Evolutionary conservation across 805 yeast species (phyloP).

Genomic region (Kodamaea fukazawae): DNA sequence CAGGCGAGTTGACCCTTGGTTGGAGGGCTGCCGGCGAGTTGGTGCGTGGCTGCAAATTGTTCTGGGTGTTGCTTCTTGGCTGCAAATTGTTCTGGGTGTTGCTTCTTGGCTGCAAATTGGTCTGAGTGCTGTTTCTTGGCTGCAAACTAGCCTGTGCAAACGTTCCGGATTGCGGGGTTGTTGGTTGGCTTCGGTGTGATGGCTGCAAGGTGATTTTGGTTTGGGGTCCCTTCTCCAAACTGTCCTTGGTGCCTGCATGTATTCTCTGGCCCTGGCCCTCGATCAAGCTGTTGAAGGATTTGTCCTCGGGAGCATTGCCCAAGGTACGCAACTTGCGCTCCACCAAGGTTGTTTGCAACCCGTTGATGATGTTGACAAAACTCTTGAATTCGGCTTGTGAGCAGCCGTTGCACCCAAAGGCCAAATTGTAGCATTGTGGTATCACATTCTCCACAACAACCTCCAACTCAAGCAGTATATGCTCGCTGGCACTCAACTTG

Average conservation of each 20-base stretch:
- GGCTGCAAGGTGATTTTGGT: slow-evolving; percentile 14
- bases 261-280: slow-evolving; percentile 28
- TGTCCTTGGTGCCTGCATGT: slow-evolving; percentile 21
- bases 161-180: too few relatives aligned
- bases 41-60: not conserved
- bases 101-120: not conserved
- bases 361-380: slow-evolving; percentile 23
- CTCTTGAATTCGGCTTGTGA: slow-evolving; percentile 30
- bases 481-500: slow-evolving; percentile 48
- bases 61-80: slow-evolving; percentile 3
- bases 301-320: slow-evolving; percentile 2
- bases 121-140: slow-evolving; percentile 2
- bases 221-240: slow-evolving; percentile 22
- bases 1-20: too few relatives aligned
- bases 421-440: slow-evolving; percentile 28
- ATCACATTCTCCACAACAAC: slow-evolving; percentile 26
- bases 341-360: slow-evolving; percentile 16
- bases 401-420: slow-evolving; percentile 40
- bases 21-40: not conserved
- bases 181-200: slow-evolving; percentile 8
- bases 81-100: slow-evolving; percentile 1
- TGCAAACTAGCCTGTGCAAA: too few relatives aligned
- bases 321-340: slow-evolving; percentile 13
- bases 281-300: slow-evolving; percentile 27
- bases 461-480: slow-evolving; percentile 30